Evolutionary conservation across 768 basidiomycete species (phyloP).

Genomic region (Lentinula guzmanii): DNA sequence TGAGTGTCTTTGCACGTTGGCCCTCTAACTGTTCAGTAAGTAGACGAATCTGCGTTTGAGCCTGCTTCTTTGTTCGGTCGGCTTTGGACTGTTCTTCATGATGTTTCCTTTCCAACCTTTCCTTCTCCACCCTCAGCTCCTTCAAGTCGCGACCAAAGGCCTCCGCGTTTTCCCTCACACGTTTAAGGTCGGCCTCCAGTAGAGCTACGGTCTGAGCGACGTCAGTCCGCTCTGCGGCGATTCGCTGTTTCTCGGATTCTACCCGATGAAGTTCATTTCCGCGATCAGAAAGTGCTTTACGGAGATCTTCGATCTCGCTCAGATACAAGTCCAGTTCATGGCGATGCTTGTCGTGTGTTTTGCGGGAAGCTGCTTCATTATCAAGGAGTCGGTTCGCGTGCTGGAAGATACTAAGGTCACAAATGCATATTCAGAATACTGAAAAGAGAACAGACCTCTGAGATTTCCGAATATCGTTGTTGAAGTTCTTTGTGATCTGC

Average conservation of each 20-base stretch:
- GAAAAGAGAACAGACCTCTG: conserved; percentile 43
- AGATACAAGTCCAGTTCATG: conserved; percentile 69
- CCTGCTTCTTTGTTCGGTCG: conserved; percentile 65
- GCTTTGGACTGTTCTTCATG: conserved; percentile 48
- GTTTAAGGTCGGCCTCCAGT: conserved; percentile 68
- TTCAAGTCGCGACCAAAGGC: conserved; percentile 75
- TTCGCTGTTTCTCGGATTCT: conserved; percentile 58
- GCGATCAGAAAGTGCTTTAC: conserved; percentile 54
- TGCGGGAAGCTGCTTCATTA: conserved; percentile 55
- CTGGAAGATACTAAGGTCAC: conserved; percentile 22
- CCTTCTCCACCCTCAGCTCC: conserved; percentile 59
- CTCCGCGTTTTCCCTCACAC: conserved; percentile 73
- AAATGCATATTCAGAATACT: background rate
- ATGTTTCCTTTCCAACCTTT: conserved; percentile 47
- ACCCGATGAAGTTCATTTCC: conserved; percentile 56
- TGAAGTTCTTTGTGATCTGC: conserved; percentile 72
- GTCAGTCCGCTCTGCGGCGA: conserved; percentile 56
- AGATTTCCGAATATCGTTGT: conserved; percentile 54
- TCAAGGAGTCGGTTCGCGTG: conserved; percentile 57
- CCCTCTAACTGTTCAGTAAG: conserved; percentile 61
- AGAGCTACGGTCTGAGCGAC: conserved; percentile 59
- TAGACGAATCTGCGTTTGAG: conserved; percentile 57
- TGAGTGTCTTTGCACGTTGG: conserved; percentile 43
- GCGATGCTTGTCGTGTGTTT: conserved; percentile 64
- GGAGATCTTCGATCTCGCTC: conserved; percentile 73